These are phyloP conservation scores for Tylopilus cervinicoccineus DNA, from an alignment of 768 basidiomycete species.

Conservation along the genomic window DNA sequence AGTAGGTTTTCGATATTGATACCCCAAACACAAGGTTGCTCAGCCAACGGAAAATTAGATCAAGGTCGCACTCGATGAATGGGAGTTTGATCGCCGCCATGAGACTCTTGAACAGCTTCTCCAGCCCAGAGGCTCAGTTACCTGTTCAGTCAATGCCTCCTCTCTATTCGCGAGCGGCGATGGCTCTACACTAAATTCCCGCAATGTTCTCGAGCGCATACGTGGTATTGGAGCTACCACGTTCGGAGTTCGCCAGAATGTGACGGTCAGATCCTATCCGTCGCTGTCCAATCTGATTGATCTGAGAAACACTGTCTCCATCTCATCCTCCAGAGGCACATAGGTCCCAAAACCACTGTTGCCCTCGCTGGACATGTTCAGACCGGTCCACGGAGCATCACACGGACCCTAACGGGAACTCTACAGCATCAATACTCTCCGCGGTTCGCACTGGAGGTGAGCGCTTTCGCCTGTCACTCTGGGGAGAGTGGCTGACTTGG, in stretches of 20 bases:
- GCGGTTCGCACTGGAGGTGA: slow-evolving; percentile 46
- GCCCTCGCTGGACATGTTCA: slow-evolving; percentile 38
- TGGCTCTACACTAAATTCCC: slow-evolving; percentile 24
- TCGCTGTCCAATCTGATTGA: slow-evolving; percentile 14
- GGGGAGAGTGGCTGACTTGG: slow-evolving; percentile 13
- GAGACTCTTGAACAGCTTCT: slow-evolving; percentile 38
- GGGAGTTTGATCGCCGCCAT: slow-evolving; percentile 36
- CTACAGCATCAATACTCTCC: slow-evolving; percentile 77
- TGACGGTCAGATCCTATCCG: slow-evolving; percentile 37
- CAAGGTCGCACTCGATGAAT: slow-evolving; percentile 38
- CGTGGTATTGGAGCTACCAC: slow-evolving; percentile 33
- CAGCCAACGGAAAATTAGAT: slow-evolving; percentile 40
- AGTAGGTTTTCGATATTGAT: slow-evolving; percentile 33
- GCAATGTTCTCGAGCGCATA: slow-evolving; percentile 32
- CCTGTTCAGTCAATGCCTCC: slow-evolving; percentile 46
- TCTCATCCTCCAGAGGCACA: slow-evolving; percentile 38
- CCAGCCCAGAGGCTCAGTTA: slow-evolving; percentile 42
- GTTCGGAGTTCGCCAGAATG: slow-evolving; percentile 40
- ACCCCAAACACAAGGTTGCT: slow-evolving; percentile 15
- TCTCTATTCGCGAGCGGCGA: slow-evolving; percentile 40
- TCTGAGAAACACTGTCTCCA: slow-evolving; percentile 19
- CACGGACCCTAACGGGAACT: slow-evolving; percentile 58
- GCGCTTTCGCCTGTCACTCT: slow-evolving; percentile 8
- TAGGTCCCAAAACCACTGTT: slow-evolving; percentile 44
- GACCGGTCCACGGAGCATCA: slow-evolving; percentile 15